These are phyloP conservation scores for Castanospermum australe DNA, from an alignment of 306 rosid species.

Conservation along the genomic window DNA sequence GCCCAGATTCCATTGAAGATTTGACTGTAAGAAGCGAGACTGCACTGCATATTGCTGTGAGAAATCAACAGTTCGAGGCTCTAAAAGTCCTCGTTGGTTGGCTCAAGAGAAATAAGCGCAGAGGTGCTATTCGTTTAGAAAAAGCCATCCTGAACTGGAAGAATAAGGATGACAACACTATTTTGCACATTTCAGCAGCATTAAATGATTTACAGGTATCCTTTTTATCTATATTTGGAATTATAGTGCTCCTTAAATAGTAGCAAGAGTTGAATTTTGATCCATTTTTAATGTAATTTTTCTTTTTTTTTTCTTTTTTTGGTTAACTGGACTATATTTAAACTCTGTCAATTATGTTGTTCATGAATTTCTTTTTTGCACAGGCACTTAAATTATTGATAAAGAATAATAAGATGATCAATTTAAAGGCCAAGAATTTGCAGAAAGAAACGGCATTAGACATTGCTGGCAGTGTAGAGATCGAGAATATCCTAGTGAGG, in stretches of 20 bases:
- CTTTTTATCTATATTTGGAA: no score
- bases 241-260: no score
- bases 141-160: neutral
- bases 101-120: neutral
- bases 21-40: constrained; percentile 26
- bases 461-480: neutral
- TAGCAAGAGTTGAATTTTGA: no score
- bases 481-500: neutral
- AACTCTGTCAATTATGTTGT: no score
- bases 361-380: neutral
- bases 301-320: no score
- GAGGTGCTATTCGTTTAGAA: neutral
- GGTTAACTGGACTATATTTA: no score
- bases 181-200: constrained; percentile 30
- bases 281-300: no score
- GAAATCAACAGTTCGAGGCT: neutral
- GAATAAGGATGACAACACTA: constrained; percentile 26
- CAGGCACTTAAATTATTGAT: constrained; percentile 21
- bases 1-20: constrained; percentile 34
- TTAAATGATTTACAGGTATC: constrained; percentile 13
- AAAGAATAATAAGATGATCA: neutral
- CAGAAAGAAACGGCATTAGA: constrained; percentile 33
- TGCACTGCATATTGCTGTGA: constrained; percentile 37
- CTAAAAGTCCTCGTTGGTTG: constrained; percentile 9
- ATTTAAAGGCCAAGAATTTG: constrained; percentile 22